Evolutionary conservation across 768 basidiomycete species (phyloP), one percentile per base, ranked within the genome.

Genomic region (Cystofilobasidium macerans): DNA sequence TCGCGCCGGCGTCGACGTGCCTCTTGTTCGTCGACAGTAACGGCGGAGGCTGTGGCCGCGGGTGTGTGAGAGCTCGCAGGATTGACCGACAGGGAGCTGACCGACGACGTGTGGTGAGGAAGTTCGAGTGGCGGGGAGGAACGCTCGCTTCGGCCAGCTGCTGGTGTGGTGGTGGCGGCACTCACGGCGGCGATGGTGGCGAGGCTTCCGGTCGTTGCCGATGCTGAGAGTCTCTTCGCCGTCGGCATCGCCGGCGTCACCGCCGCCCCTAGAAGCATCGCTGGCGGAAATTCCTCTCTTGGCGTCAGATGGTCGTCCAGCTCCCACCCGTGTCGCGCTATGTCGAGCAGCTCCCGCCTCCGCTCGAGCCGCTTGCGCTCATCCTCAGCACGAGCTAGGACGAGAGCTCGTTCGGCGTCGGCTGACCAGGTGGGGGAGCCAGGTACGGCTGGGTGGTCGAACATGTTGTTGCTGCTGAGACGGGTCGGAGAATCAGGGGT

Each of bases 241-340:
- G 14, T 11, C 51, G 28, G 18, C 42, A 7, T 4, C 42, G 5
- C 7, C 7, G 5, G 42, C 42, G 5, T 13, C 42, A 3, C n/a
- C n/a, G n/a, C n/a, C n/a, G n/a, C n/a, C n/a, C n/a, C n/a, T n/a
- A n/a, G n/a, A n/a, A n/a, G n/a, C n/a, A n/a, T n/a, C n/a, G n/a
- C n/a, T n/a, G n/a, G n/a, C n/a, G n/a, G n/a, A n/a, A n/a, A n/a
- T n/a, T 47, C 45, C 5, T 45, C 43, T 5, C 13, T 11, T 5
- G 8, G 43, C 8, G 43, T 20, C 9, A 28, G 24, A 12, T 53
- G 9, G 30, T 28, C 51, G 28, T 54, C 51, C 28, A 54, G 51
- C 28, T 54, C 51, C 51, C 51, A 54, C 7, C 51, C 51, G 51
- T 32, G 28, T 26, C 51, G 51, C 28, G 51, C 51, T 14, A 54